Evolutionary conservation across 257 asterid genomes (phyloP), one percentile per base, ranked within the genome.

Genomic region (Cinchona pubescens): DNA sequence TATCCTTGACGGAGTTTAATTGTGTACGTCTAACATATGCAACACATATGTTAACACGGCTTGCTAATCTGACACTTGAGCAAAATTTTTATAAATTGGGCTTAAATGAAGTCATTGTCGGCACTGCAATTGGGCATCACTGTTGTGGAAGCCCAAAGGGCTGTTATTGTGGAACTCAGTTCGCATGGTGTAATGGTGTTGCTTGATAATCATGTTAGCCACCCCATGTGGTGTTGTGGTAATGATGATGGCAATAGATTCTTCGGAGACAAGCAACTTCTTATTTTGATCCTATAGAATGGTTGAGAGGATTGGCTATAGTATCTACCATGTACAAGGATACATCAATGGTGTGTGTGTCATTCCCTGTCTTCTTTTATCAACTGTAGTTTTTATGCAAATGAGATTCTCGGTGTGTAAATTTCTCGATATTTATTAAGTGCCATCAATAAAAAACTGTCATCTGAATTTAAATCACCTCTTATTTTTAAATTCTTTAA

Each of bases 11-110:
- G 92, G 97, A 95, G 0, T 90, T 86, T 74, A 90, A 90, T 34
- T 88, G 95, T 51, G 91, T 92, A 67, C 81, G 95, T 7, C 85
- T 88, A 56, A 92, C 97, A 0, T 92, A 87, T 80, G 92, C 95
- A 0, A 86, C 87, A 4, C 58, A 84, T 23, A 90, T 90, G 95
- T 88, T 81, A 68, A 92, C 95, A 8, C 75, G 89, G 0, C 34
- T 73, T 38, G 69, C 86, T 0, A 46, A 75, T 21, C n/a, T 79
- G 0, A 83, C 80, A 0, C 89, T 88, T 1, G 45, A 63, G 82
- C 77, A 9, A 18, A 25, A 56, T 56, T 27, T 56, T 55, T 23
- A 7, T 0, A 40, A 40, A 0, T 74, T 82, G 10, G 89, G 91
- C 29, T 86, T 89, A 23, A 30, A 27, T 2, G 82, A 84, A 23